Conservation (phyloP, 1,139 yeast species). For the Barnettozyma hawaiiensis region DNA sequence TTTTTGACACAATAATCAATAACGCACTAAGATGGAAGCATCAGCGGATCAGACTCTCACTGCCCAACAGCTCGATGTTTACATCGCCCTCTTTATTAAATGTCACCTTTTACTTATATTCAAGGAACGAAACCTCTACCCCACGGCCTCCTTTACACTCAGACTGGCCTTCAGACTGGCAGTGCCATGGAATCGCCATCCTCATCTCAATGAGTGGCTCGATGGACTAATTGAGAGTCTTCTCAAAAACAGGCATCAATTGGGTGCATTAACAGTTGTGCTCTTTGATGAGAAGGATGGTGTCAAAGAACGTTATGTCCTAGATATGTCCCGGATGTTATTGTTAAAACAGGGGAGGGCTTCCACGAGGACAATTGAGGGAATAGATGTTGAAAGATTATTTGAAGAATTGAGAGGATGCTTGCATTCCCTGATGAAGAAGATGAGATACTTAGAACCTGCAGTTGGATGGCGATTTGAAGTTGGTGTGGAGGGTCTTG, state of each 20-base stretch:
- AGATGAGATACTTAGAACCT: slow-evolving; percentile 11
- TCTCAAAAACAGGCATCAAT: slow-evolving; percentile 5
- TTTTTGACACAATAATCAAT: background rate
- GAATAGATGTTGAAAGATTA: slow-evolving; percentile 3
- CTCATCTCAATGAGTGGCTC: slow-evolving; percentile 17
- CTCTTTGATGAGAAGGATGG: slow-evolving; percentile 6
- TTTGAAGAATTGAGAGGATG: slow-evolving; percentile 19
- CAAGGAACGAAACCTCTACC: slow-evolving; percentile 20
- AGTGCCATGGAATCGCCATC: slow-evolving; percentile 20
- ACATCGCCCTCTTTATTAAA: slow-evolving; percentile 16
- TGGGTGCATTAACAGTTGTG: slow-evolving; percentile 7
- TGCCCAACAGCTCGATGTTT: background rate
- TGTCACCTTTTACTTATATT: slow-evolving; percentile 22
- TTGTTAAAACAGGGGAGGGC: slow-evolving; percentile 9
- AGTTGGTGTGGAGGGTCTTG: slow-evolving; percentile 8
- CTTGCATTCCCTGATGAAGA: slow-evolving; percentile 13
- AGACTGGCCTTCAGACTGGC: slow-evolving; percentile 19
- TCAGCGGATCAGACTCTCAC: background rate
- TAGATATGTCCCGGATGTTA: slow-evolving; percentile 16
- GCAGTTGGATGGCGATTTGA: slow-evolving; percentile 4
- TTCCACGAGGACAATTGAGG: slow-evolving; percentile 9
- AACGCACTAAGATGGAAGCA: background rate
- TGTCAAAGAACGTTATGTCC: slow-evolving; percentile 15
- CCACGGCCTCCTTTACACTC: slow-evolving; percentile 15
- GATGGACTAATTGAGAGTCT: slow-evolving; percentile 11